These are phyloP conservation scores for Vachellia collinsii DNA, from an alignment of 306 rosid species.

Conservation along the genomic window DNA sequence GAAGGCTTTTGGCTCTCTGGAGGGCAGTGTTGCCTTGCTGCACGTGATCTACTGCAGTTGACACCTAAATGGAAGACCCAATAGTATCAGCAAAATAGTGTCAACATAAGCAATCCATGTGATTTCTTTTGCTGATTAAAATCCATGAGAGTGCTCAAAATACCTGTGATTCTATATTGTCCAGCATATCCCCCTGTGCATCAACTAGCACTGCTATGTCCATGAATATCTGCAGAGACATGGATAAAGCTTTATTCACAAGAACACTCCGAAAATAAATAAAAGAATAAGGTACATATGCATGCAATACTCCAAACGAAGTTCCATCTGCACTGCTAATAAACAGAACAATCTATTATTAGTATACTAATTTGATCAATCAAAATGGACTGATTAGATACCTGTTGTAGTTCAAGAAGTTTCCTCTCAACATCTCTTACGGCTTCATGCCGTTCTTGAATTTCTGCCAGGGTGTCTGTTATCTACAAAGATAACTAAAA, in stretches of 20 bases:
- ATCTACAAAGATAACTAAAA: conserved; percentile 56
- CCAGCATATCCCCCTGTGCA: conserved; percentile 93
- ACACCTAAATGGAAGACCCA: conserved; percentile 55
- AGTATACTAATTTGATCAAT: neutral
- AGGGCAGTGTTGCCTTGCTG: conserved; percentile 85
- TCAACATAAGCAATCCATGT: neutral
- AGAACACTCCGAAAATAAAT: neutral
- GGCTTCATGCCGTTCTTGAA: conserved; percentile 95
- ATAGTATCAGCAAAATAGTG: neutral
- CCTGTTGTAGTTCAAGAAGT: conserved; percentile 93
- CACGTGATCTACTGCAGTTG: conserved; percentile 94
- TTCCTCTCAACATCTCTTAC: conserved; percentile 92
- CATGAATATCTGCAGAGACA: conserved; percentile 73
- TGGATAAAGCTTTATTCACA: neutral
- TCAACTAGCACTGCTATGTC: conserved; percentile 94
- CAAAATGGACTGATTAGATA: conserved; percentile 41
- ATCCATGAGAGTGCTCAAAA: conserved; percentile 24
- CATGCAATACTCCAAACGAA: neutral
- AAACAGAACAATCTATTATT: neutral
- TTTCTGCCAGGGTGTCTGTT: conserved; percentile 89
- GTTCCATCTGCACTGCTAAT: neutral
- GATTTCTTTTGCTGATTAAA: neutral
- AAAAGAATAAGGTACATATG: neutral
- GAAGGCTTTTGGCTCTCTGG: conserved; percentile 77
- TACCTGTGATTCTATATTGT: conserved; percentile 91